phyloP scores from a whole-genome alignment of 441 rosid species.

The Gossypium laxum region DNA sequence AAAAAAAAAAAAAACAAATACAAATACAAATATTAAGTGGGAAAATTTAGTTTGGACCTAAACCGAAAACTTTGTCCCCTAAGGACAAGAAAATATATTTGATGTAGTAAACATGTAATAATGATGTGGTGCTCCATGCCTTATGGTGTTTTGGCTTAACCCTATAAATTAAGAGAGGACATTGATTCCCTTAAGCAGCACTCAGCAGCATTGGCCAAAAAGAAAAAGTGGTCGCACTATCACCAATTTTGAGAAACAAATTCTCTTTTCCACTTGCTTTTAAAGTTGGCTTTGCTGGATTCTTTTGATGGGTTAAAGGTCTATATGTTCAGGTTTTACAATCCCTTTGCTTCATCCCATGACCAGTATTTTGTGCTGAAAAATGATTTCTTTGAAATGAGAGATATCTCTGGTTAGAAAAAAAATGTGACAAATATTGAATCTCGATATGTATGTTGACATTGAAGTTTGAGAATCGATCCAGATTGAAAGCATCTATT shows the following conservation, averaged over 20 bases:
- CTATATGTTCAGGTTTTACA: background rate
- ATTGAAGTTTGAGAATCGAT: no score
- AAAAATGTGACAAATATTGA: no score
- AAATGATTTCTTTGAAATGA: no score
- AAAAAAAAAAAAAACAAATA: no score
- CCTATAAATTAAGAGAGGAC: conserved; percentile 1
- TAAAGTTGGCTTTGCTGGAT: background rate
- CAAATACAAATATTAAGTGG: no score
- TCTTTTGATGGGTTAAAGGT: background rate
- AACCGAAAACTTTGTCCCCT: background rate
- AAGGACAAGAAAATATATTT: background rate
- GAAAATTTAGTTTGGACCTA: background rate
- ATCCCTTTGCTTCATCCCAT: no score
- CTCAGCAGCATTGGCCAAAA: conserved; percentile 7
- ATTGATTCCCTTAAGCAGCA: background rate
- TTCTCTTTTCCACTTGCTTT: background rate
- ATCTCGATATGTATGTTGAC: no score
- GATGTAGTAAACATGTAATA: background rate
- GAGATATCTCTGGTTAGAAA: no score
- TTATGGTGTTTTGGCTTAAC: background rate
- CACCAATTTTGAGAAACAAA: conserved; percentile 7
- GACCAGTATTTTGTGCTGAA: no score
- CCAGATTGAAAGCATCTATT: no score
- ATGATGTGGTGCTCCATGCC: background rate
- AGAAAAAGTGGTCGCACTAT: background rate